Evolutionary conservation across 371 early-diverging fungal genomes (phyloP).

Genomic region (Mucor plumbeus): DNA sequence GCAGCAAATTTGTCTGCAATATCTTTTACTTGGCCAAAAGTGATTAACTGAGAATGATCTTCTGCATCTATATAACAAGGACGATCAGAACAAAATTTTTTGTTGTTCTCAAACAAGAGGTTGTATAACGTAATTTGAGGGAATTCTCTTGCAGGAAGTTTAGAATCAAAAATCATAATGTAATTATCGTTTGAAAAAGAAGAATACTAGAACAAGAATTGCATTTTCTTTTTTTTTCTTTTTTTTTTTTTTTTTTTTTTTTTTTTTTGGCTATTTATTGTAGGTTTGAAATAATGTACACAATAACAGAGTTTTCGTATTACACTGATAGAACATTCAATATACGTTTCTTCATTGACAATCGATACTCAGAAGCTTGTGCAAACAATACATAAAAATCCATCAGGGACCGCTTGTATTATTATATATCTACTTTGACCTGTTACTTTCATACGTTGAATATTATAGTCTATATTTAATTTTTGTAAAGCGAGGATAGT

Average conservation of each 20-base stretch:
- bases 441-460: too few species aligned
- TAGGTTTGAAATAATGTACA: background rate
- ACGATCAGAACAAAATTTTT: constrained; percentile 2
- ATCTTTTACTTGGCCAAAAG: constrained; percentile 7
- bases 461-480: too few species aligned
- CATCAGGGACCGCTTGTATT: too few species aligned
- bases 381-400: background rate
- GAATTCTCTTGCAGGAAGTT: background rate
- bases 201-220: background rate
- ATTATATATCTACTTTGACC: background rate
- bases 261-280: background rate
- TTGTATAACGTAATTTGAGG: background rate
- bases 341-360: background rate
- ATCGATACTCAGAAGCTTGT: background rate
- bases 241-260: too few species aligned
- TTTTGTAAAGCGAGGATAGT: too few species aligned
- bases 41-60: background rate
- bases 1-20: constrained; percentile 9
- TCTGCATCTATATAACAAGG: constrained; percentile 3
- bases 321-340: background rate
- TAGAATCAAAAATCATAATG: constrained; percentile 2
- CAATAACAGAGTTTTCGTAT: background rate
- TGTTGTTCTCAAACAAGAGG: constrained; percentile 5
- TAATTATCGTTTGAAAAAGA: background rate
- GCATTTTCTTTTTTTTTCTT: too few species aligned